Evolutionary conservation across 139 green algal genomes (phyloP), one percentile per base, ranked within the genome.

Genomic region (Mesotaenium endlicherianum): DNA sequence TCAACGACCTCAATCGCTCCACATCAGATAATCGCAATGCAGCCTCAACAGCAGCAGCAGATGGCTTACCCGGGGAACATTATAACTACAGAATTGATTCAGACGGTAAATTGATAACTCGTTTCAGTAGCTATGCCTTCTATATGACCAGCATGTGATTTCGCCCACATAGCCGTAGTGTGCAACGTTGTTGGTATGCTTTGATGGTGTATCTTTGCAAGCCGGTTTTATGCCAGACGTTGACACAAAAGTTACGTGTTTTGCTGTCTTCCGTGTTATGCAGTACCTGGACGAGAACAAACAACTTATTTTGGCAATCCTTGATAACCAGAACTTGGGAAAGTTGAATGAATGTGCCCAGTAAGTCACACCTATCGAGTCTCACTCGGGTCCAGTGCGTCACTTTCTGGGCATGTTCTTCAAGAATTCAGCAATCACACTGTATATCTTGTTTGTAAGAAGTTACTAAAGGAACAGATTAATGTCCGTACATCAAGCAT

Each of bases 231-330:
- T 26, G 58, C 58, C 58, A 70, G 20, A 70, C n/a, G 58, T 70
- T 70, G n/a, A 38, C 14, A 8, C 58, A 31, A 26, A 31, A 70
- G 4, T 70, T 70, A 4, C 20, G n/a, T 70, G 58, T 36, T 70
- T 8, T 70, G 20, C 58, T 76, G 34, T 76, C 11, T 16, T 76
- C 8, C 11, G 39, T 26, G 36, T 70, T 5, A 14, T 71, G 53
- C 80, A 86, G 80, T 89, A 92, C 57, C 67, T 92, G 44, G 89
- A 92, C 70, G 89, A 92, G 60, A 92, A 92, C 75, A 85, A 92
- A 70, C 64, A 81, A n/a, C 82, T 92, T 31, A 92, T 92, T 69
- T 43, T 90, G 16, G 87, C 87, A 26, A 91, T 92, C 50, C 64
- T 92, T 8, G 89, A 92, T 42, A 90, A 91, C 60, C 89, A 92